Conservation (phyloP, 164 flowering plant genomes). For the Vitis amurensis region DNA sequence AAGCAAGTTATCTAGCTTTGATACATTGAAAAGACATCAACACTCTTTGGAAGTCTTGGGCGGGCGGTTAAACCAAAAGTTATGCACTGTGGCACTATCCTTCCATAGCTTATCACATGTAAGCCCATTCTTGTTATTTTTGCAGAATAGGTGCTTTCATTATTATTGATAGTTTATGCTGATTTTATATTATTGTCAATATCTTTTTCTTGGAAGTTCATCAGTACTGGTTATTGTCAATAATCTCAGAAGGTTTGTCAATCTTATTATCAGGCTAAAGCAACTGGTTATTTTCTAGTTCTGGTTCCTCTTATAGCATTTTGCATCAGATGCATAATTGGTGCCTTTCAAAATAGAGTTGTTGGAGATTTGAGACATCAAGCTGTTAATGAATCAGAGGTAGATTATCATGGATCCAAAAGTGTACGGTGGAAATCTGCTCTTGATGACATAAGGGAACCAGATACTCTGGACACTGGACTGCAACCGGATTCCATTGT, state of each 20-base stretch:
- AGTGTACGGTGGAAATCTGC: conserved; percentile 46
- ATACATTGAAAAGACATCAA: conserved; percentile 6
- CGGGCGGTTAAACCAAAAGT: conserved; percentile 9
- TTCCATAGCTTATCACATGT: conserved; percentile 23
- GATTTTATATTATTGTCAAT: not conserved
- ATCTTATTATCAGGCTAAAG: conserved; percentile 51
- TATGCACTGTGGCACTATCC: conserved; percentile 10
- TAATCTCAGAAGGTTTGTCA: conserved; percentile 26
- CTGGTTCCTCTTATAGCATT: conserved; percentile 57
- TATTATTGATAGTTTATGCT: conserved; percentile 1
- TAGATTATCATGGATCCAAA: conserved; percentile 23
- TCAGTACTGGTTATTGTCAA: not conserved
- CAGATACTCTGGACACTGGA: conserved; percentile 26
- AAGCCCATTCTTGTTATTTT: conserved; percentile 15
- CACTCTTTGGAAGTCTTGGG: conserved; percentile 7
- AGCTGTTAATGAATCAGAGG: conserved; percentile 18
- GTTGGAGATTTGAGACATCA: conserved; percentile 16
- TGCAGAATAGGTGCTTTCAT: not conserved
- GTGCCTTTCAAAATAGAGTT: conserved; percentile 28
- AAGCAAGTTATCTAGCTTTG: conserved; percentile 4
- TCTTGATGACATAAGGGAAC: conserved; percentile 39
- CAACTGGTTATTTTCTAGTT: conserved; percentile 50
- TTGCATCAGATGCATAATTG: conserved; percentile 50
- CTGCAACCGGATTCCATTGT: conserved; percentile 28
- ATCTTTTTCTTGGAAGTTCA: conserved; percentile 11